A percentile compares a stretch with the other conserved stretches of the same genome.
Evolutionary conservation across 345 rosid genomes (phyloP).

Genomic region (Murraya koenigii): DNA sequence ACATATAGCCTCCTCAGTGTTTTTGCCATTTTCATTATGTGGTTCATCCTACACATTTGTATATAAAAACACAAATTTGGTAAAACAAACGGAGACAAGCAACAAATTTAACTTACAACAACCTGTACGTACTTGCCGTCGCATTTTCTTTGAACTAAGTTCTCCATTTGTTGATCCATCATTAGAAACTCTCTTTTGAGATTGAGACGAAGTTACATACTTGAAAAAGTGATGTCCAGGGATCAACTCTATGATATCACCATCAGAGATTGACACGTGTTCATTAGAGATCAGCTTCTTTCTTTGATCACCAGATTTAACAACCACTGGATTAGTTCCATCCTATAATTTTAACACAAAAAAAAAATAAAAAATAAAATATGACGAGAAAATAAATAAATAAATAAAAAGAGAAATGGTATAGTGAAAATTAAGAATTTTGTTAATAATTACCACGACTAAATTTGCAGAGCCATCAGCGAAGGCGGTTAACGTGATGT

Average conservation of each 20-base stretch:
- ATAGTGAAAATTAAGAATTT: not conserved
- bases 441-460: conserved; percentile 38
- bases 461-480: conserved; percentile 52
- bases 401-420: not conserved
- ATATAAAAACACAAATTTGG: not conserved
- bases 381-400: not conserved
- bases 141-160: conserved; percentile 43
- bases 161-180: conserved; percentile 18
- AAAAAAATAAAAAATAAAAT: not conserved
- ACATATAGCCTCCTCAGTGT: conserved; percentile 49
- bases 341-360: conserved; percentile 37
- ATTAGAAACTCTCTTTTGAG: conserved; percentile 30
- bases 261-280: conserved; percentile 34
- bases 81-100: not conserved
- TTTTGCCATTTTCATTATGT: conserved; percentile 1
- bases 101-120: not conserved
- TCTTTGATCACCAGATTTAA: conserved; percentile 57
- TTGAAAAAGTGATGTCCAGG: conserved; percentile 78
- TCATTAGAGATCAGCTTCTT: conserved; percentile 54
- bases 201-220: conserved; percentile 32
- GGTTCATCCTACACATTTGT: conserved; percentile 31
- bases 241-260: conserved; percentile 75
- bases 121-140: conserved; percentile 27
- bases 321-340: conserved; percentile 81
- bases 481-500: conserved; percentile 51